Evolutionary conservation across 768 basidiomycete genomes (phyloP).

Genomic region (Lentinula sp.): DNA sequence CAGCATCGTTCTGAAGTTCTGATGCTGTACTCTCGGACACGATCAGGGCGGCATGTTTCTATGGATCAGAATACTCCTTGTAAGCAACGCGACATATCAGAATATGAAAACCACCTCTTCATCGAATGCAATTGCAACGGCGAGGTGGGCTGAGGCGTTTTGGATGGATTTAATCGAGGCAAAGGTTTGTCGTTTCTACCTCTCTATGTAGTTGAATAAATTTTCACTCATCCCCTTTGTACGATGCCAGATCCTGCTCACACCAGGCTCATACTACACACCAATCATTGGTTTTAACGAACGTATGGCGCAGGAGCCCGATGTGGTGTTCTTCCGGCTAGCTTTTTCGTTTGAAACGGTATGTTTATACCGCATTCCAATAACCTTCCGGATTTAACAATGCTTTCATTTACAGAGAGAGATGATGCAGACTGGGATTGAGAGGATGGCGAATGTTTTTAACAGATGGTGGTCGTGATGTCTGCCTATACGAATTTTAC

Average conservation of each 20-base stretch:
- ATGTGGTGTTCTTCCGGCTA: constrained; percentile 3
- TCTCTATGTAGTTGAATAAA: no score
- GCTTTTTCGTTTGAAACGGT: constrained; percentile 7
- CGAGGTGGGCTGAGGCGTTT: constrained; percentile 2
- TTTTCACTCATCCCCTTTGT: not conserved
- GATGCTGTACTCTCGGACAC: not conserved
- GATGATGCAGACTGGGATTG: not conserved
- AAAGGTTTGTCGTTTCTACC: not conserved
- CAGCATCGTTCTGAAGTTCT: not conserved
- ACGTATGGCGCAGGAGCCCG: not conserved
- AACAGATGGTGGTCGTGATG: not conserved
- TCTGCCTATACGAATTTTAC: not conserved
- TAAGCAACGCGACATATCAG: constrained; percentile 33
- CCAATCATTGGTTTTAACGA: not conserved
- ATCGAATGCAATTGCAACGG: not conserved
- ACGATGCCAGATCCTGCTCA: constrained; percentile 5
- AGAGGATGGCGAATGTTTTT: constrained; percentile 1
- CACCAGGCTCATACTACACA: constrained; percentile 10
- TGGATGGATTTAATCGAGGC: constrained; percentile 9
- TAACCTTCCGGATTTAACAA: not conserved
- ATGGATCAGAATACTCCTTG: constrained; percentile 41
- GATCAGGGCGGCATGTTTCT: constrained; percentile 55
- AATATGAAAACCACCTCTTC: constrained; percentile 5
- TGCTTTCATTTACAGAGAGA: not conserved
- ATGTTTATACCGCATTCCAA: not conserved